A percentile compares a stretch with the other conserved stretches of the same genome.
phyloP scores from a whole-genome alignment of 2,329 filamentous ascomycete species.

The Calonectria pseudoreteaudii region DNA sequence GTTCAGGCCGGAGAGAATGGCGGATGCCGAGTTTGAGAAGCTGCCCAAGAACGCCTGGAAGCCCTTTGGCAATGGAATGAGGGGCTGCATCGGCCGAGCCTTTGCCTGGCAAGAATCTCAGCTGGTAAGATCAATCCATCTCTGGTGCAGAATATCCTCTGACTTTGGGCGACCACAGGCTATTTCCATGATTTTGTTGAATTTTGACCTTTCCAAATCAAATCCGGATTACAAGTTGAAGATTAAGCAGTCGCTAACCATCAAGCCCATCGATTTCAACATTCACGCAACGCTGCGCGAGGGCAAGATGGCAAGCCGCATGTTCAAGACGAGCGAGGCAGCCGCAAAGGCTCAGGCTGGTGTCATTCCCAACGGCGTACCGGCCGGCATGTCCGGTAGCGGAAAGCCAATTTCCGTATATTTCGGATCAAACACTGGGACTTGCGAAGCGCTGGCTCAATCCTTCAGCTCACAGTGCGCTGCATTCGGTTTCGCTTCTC shows the following conservation, averaged over 20 bases:
- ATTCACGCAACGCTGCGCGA: neutral
- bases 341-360: neutral
- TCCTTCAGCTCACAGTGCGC: neutral
- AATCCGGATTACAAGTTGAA: neutral
- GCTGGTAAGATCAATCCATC: neutral
- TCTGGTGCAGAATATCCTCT: neutral
- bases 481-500: neutral
- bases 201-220: neutral
- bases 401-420: neutral
- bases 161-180: neutral
- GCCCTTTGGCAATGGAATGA: neutral
- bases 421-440: neutral
- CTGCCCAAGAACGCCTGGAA: neutral
- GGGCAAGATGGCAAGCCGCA: neutral
- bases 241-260: neutral
- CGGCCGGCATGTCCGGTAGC: neutral
- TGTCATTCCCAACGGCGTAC: neutral
- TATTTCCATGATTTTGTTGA: neutral
- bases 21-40: neutral
- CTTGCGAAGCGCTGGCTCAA: neutral
- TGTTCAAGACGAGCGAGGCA: neutral
- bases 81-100: neutral
- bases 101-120: constrained; percentile 3
- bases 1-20: neutral
- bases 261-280: neutral